phyloP scores from a whole-genome alignment of 306 rosid genomes.

The Crataegus laevigata region DNA sequence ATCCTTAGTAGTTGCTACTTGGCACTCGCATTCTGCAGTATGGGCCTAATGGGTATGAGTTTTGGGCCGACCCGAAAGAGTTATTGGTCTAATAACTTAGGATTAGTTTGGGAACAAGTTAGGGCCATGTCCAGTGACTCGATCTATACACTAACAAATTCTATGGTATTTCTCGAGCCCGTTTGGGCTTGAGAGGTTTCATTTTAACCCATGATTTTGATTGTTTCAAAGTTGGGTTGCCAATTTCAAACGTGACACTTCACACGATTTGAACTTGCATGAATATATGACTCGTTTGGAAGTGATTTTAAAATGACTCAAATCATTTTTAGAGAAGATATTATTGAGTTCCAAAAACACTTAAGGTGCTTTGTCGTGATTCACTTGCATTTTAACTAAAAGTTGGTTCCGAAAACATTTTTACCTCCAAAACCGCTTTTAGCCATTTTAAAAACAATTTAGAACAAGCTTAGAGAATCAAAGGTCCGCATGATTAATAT shows the following conservation, averaged over 20 bases:
- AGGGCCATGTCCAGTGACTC: background rate
- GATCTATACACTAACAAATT: background rate
- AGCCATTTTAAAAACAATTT: no score
- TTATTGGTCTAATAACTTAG: background rate
- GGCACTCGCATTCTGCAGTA: no score
- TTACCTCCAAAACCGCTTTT: no score
- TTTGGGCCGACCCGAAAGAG: background rate
- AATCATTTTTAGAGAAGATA: no score
- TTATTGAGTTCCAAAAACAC: no score
- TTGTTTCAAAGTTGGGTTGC: background rate
- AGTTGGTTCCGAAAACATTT: no score
- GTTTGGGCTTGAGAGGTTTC: background rate
- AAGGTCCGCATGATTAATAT: no score
- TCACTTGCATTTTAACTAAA: no score
- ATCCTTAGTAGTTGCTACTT: background rate
- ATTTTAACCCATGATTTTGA: background rate
- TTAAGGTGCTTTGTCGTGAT: no score
- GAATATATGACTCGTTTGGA: no score
- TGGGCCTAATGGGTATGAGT: background rate
- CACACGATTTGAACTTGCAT: background rate
- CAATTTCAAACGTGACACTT: background rate
- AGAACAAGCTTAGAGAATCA: no score
- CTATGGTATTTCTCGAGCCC: background rate
- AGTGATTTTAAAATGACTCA: no score
- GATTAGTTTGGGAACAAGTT: background rate